Evolutionary conservation across 768 basidiomycete species (phyloP).

Genomic region (Coprinellus micaceus): DNA sequence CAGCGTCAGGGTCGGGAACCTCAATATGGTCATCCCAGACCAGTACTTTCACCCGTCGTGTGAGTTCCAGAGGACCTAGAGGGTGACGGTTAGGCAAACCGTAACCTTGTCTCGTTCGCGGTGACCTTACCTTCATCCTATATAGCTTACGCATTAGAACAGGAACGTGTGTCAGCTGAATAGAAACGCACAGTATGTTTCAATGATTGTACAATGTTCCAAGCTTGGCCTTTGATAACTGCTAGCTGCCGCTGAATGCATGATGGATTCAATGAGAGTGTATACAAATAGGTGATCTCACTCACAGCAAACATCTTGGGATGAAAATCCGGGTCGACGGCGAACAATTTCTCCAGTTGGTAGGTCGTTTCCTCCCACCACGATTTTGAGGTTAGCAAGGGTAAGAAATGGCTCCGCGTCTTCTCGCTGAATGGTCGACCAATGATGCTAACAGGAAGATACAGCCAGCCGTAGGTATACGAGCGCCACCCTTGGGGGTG

Average conservation of each 20-base stretch:
- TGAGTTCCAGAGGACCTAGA: slow-evolving; percentile 84
- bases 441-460: slow-evolving; percentile 79
- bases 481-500: slow-evolving; percentile 78
- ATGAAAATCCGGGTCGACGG: slow-evolving; percentile 82
- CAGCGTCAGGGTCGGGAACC: slow-evolving; percentile 46
- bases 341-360: slow-evolving; percentile 72
- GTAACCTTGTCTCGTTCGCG: slow-evolving; percentile 1
- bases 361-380: slow-evolving; percentile 92
- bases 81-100: slow-evolving; percentile 12
- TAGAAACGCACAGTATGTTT: slow-evolving; percentile 60
- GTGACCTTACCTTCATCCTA: slow-evolving; percentile 67
- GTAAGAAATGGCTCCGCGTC: slow-evolving; percentile 79
- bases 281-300: no score
- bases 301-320: slow-evolving; percentile 83
- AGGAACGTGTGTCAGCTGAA: not conserved
- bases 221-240: slow-evolving; percentile 92
- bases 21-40: slow-evolving; percentile 89
- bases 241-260: slow-evolving; percentile 70
- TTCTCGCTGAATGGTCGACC: slow-evolving; percentile 82
- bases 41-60: slow-evolving; percentile 73
- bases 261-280: no score
- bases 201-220: slow-evolving; percentile 84
- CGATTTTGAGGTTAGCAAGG: slow-evolving; percentile 71
- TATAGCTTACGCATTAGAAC: slow-evolving; percentile 1
- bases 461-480: slow-evolving; percentile 87